Evolutionary conservation across 2,329 filamentous ascomycete species (phyloP), one percentile per base, ranked within the genome.

Genomic region (Xylariaceae sp.): DNA sequence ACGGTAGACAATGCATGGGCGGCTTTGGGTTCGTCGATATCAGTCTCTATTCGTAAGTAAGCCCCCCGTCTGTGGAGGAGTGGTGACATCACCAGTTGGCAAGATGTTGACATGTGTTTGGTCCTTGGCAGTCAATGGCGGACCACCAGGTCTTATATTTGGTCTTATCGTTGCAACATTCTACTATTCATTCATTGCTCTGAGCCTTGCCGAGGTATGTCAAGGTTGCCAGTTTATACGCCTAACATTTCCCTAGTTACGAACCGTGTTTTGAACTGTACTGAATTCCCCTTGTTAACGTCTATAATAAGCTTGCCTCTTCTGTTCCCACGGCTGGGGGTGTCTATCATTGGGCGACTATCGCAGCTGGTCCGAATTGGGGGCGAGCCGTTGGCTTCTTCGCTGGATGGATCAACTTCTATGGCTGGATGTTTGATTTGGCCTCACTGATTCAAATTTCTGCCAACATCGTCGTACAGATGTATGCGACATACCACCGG

Each of bases 1-100:
- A 87, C 83, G 1, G 82, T 86, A 20, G 85, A 86, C 69, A 87
- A 86, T 64, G 84, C 85, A 18, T 89, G 85, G 85, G 79, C 85
- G 51, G 83, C 84, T 5, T 73, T 87, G 56, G 85, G 84, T 51
- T 85, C 85, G 12, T 85, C 83, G 50, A 78, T 88, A 40, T 80
- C 79, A 3, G 75, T 85, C 45, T 79, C 77, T 4, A 78, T 82
- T 40, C 70, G 75, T 78, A 70, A 66, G 75, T 61, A 29, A 5
- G 19, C 44, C 46, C 20, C 4, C 26, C 29, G 26, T 18, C 7
- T 20, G 12, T 7, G 51, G 37, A 26, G n/a, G 23, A 56, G 26
- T 40, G 26, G 16, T 52, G 50, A 40, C 45, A 41, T 43, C 29
- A 50, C 52, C 10, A 40, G 18, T 49, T 52, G 37, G 20, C 44